phyloP scores from a whole-genome alignment of 768 basidiomycete genomes.

The Lentinus tigrinus region DNA sequence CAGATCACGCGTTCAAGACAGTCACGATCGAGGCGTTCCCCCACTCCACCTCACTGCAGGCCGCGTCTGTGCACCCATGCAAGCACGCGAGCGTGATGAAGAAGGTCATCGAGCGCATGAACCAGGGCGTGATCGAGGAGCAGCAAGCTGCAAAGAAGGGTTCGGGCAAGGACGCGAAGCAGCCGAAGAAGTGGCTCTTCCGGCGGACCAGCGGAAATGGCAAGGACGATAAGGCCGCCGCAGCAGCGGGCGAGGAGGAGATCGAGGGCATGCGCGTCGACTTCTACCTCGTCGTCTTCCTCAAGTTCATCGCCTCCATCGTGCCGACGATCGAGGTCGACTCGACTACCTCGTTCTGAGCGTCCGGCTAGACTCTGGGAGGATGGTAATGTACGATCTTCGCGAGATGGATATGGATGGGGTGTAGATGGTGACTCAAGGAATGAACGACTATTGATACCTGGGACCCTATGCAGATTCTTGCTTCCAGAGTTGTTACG shows the following conservation, averaged over 20 bases:
- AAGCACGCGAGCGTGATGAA: slow-evolving; percentile 99
- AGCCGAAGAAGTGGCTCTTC: slow-evolving; percentile 86
- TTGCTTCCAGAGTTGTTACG: slow-evolving; percentile 12
- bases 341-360: slow-evolving; percentile 64
- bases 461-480: slow-evolving; percentile 19
- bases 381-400: background rate
- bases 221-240: slow-evolving; percentile 48
- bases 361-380: background rate
- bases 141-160: slow-evolving; percentile 65
- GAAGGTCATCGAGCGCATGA: slow-evolving; percentile 99
- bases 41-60: slow-evolving; percentile 81
- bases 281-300: slow-evolving; percentile 96
- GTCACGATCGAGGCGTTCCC: slow-evolving; percentile 98
- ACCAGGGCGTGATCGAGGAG: slow-evolving; percentile 79
- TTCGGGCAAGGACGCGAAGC: slow-evolving; percentile 44
- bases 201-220: slow-evolving; percentile 60
- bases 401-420: background rate
- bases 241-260: slow-evolving; percentile 57
- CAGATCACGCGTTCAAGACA: slow-evolving; percentile 97
- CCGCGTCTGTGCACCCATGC: slow-evolving; percentile 96
- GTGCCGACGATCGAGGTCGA: slow-evolving; percentile 99
- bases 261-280: slow-evolving; percentile 94
- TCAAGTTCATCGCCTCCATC: slow-evolving; percentile 98
- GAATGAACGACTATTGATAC: slow-evolving; percentile 12
- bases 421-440: background rate